Conservation (phyloP, 768 basidiomycete genomes). For the Boletus rubropictus region DNA sequence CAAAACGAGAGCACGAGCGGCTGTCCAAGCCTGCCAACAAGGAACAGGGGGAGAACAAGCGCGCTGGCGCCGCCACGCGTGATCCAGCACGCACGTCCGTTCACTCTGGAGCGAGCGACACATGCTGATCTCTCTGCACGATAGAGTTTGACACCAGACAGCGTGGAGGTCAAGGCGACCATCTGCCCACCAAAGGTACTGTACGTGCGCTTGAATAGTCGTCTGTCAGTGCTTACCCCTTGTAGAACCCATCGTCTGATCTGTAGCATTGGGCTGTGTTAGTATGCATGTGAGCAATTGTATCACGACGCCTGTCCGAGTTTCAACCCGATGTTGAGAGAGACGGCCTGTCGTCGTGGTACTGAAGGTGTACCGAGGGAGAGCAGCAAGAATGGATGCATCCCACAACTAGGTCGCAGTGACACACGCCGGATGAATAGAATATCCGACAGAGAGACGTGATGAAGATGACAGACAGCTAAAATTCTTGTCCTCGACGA, state of each 20-base stretch:
- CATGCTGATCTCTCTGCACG: not conserved
- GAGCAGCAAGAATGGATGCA: too few species aligned
- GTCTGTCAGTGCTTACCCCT: too few species aligned
- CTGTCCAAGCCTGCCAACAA: slow-evolving; percentile 7
- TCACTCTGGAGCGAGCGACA: too few species aligned
- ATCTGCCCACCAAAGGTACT: slow-evolving; percentile 3
- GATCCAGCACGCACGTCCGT: slow-evolving; percentile 12
- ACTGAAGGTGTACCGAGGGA: too few species aligned
- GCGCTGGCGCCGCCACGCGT: slow-evolving; percentile 25
- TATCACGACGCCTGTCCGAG: not conserved
- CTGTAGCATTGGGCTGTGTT: not conserved
- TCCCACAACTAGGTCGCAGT: too few species aligned
- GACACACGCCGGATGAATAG: too few species aligned
- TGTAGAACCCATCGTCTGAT: not conserved
- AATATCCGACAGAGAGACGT: too few species aligned
- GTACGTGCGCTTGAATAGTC: not conserved
- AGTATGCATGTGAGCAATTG: not conserved
- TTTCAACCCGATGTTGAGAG: not conserved
- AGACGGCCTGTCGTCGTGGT: not conserved
- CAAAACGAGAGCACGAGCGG: slow-evolving; percentile 15
- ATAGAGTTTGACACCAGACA: slow-evolving; percentile 16
- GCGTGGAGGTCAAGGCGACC: slow-evolving; percentile 8
- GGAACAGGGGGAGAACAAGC: slow-evolving; percentile 24
- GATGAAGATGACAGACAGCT: too few species aligned
- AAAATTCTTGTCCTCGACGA: too few species aligned